Conservation (phyloP, 2,329 filamentous ascomycete genomes). For the Hymenoscyphus infarciens region DNA sequence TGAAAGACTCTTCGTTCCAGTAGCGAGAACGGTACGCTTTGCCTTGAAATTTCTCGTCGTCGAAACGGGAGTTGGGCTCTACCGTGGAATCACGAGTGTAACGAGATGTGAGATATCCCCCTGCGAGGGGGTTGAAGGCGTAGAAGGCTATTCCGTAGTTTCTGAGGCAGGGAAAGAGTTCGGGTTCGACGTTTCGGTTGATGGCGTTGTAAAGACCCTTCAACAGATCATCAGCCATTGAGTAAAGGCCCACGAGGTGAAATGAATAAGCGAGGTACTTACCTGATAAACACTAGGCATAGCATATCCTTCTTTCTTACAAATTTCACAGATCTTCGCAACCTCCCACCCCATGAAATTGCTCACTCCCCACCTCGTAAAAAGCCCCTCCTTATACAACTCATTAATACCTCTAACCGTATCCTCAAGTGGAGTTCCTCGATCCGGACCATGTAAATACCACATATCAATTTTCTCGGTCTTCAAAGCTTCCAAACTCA, state of each 20-base stretch:
- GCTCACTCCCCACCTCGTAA: slow-evolving; percentile 51
- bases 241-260: neutral
- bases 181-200: slow-evolving; percentile 53
- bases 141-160: slow-evolving; percentile 60
- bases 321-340: slow-evolving; percentile 33
- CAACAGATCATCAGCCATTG: neutral
- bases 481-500: slow-evolving; percentile 50
- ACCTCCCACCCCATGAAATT: slow-evolving; percentile 51
- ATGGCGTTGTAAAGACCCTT: slow-evolving; percentile 34
- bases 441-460: slow-evolving; percentile 33
- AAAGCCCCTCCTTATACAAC: slow-evolving; percentile 36
- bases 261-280: neutral
- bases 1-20: slow-evolving; percentile 59
- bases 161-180: slow-evolving; percentile 55
- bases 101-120: slow-evolving; percentile 43
- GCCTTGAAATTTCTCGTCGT: slow-evolving; percentile 47
- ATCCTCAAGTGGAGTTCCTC: slow-evolving; percentile 28
- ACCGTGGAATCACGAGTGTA: slow-evolving; percentile 49
- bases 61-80: slow-evolving; percentile 23
- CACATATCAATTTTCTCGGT: slow-evolving; percentile 41
- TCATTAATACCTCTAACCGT: slow-evolving; percentile 33
- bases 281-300: slow-evolving; percentile 38
- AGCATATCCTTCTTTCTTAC: slow-evolving; percentile 34
- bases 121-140: slow-evolving; percentile 57
- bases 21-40: slow-evolving; percentile 52